Conservation (phyloP, 2,329 filamentous ascomycete species). For the Hypoxylon sp. region DNA sequence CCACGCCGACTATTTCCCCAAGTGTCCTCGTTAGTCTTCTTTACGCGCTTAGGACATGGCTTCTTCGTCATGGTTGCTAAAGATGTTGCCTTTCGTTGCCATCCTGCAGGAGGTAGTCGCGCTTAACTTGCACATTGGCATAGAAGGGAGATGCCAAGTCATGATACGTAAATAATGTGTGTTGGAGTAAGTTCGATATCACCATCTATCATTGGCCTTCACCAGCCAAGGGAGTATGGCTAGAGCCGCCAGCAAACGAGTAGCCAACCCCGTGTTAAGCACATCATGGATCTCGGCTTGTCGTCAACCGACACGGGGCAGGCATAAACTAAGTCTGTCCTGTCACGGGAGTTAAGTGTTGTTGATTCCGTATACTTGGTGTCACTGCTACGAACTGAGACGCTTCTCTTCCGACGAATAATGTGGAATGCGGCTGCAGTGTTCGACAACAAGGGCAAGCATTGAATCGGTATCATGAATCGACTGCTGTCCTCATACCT, state of each 20-base stretch:
- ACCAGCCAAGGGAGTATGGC: conserved; percentile 8
- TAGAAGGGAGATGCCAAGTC: conserved; percentile 20
- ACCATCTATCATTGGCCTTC: conserved; percentile 26
- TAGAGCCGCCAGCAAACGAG: conserved; percentile 10
- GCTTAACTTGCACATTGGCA: conserved; percentile 23
- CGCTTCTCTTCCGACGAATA: conserved; percentile 2
- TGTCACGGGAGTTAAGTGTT: conserved; percentile 7
- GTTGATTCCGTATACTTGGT: conserved; percentile 10
- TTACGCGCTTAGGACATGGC: conserved; percentile 47
- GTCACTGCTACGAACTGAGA: conserved; percentile 8
- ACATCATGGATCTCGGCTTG: conserved; percentile 9
- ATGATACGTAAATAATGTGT: conserved; percentile 16
- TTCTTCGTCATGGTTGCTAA: conserved; percentile 29
- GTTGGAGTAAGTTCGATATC: conserved; percentile 28
- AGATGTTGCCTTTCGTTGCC: conserved; percentile 23
- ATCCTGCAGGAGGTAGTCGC: conserved; percentile 26
- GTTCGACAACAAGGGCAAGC: conserved; percentile 7
- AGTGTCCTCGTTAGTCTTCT: conserved; percentile 31
- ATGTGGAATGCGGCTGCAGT: neutral
- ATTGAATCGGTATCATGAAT: conserved; percentile 8
- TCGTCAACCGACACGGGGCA: conserved; percentile 10
- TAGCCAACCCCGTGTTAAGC: conserved; percentile 10
- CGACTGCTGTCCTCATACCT: neutral
- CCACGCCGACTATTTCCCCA: conserved; percentile 34
- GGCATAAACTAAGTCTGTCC: conserved; percentile 9